A percentile compares a stretch with the other conserved stretches of the same genome.
Conservation (phyloP, 1,284 basidiomycete genomes). For the Rhizopogon parksii region DNA sequence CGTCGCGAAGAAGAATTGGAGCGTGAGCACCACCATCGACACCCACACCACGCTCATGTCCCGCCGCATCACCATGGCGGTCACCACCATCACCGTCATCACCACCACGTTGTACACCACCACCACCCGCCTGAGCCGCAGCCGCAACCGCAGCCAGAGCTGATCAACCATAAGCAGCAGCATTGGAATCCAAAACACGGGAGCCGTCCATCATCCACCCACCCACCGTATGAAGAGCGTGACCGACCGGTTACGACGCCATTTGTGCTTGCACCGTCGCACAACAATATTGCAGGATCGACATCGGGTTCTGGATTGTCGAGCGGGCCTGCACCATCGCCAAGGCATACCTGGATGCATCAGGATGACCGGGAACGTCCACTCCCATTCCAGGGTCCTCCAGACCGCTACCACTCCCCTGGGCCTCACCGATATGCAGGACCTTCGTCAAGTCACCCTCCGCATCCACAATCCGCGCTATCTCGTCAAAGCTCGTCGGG, state of each 20-base stretch:
- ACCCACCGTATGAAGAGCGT: slow-evolving; percentile 23
- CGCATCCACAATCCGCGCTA: background rate
- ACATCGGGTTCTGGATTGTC: slow-evolving; percentile 11
- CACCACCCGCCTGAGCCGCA: slow-evolving; percentile 27
- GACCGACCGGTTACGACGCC: slow-evolving; percentile 28
- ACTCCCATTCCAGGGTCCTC: slow-evolving; percentile 13
- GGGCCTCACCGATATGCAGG: slow-evolving; percentile 11
- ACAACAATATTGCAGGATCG: slow-evolving; percentile 14
- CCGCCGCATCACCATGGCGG: slow-evolving; percentile 26
- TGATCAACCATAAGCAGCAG: slow-evolving; percentile 9
- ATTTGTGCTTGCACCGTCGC: slow-evolving; percentile 29
- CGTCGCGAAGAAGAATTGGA: slow-evolving; percentile 23
- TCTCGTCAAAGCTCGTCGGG: slow-evolving; percentile 15
- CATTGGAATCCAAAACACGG: slow-evolving; percentile 21
- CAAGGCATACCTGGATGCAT: slow-evolving; percentile 23
- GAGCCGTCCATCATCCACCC: slow-evolving; percentile 26
- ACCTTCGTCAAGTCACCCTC: slow-evolving; percentile 3
- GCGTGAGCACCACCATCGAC: slow-evolving; percentile 16
- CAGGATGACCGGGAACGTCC: slow-evolving; percentile 17
- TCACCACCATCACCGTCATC: slow-evolving; percentile 37
- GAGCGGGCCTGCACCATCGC: slow-evolving; percentile 17
- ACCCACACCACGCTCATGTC: slow-evolving; percentile 18
- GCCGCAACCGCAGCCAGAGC: slow-evolving; percentile 11
- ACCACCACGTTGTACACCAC: slow-evolving; percentile 40
- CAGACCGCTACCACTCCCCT: slow-evolving; percentile 26